phyloP scores from a whole-genome alignment of 805 yeast genomes.

The Candida michaelii region DNA sequence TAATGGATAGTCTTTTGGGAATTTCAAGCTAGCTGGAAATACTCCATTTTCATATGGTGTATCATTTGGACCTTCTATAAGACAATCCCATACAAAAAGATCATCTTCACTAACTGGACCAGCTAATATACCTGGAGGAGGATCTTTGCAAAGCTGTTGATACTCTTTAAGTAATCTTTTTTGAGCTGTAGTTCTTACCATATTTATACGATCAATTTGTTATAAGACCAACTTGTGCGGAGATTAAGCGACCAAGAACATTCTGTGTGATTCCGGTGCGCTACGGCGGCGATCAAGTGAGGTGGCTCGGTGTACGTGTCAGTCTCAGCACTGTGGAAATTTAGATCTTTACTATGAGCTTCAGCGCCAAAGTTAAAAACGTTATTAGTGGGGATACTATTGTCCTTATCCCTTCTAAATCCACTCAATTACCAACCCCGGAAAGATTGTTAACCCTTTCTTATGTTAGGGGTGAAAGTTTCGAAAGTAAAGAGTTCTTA shows the following conservation, averaged over 20 bases:
- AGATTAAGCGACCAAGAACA: too few species aligned
- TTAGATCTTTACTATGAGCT: conserved; percentile 1
- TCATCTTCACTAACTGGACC: conserved; percentile 81
- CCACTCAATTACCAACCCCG: conserved; percentile 42
- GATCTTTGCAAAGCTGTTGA: conserved; percentile 78
- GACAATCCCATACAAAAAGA: conserved; percentile 79
- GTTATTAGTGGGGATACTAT: conserved; percentile 73
- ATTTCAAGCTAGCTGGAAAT: conserved; percentile 71
- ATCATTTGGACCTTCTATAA: conserved; percentile 79
- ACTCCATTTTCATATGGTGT: conserved; percentile 87
- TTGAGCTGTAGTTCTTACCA: conserved; percentile 65
- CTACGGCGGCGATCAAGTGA: too few species aligned
- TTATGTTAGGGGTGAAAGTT: conserved; percentile 58
- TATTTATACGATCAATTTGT: too few species aligned
- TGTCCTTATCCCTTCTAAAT: conserved; percentile 52
- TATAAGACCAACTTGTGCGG: too few species aligned
- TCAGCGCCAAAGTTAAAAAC: conserved; percentile 61
- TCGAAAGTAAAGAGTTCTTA: conserved; percentile 60
- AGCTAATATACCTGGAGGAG: conserved; percentile 95
- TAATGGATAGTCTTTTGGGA: conserved; percentile 80
- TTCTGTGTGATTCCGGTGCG: too few species aligned
- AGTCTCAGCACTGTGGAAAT: too few species aligned
- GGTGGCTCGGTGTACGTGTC: too few species aligned
- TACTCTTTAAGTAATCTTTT: conserved; percentile 84
- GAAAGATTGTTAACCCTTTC: conserved; percentile 68